Evolutionary conservation across 768 basidiomycete genomes (phyloP), one percentile per base, ranked within the genome.

Genomic region (Pisolithus albus): DNA sequence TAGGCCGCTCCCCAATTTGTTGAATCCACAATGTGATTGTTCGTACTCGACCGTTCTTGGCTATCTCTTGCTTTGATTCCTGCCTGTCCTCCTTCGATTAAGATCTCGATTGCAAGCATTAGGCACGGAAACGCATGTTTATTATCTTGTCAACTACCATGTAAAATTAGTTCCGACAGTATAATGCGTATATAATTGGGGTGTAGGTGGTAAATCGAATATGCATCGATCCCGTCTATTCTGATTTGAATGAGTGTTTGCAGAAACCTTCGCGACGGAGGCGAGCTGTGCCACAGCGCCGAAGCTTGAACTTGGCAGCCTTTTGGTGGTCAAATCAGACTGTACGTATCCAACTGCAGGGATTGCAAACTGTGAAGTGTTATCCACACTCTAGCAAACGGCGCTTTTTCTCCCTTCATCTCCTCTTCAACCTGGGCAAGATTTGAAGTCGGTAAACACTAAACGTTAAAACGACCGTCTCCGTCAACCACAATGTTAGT

Each of bases 101-200:
- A 37, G 44, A 40, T 49, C 52, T 46, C 46, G 18, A 40, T 47
- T 45, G 34, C 41, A 42, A 47, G 53, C 40, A 32, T 43, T 51
- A 54, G 40, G 34, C 28, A 44, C 44, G 32, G 36, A 36, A 47
- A 43, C 36, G 42, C 52, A 54, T 44, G 48, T 46, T 46, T 34
- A 16, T 46, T 30, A 16, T 30, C 24, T 64, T 61, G 67, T 56
- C 59, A 68, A 56, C 63, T 68, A 69, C 61, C 57, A 49, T 67
- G 65, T 67, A 67, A 58, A 49, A 59, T 28, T 68, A 67, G 16
- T 67, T 67, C 30, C 49, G 45, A n/a, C 28, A 46, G 46, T 30
- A 46, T 46, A 46, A 11, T 46, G 18, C 30, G 48, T 49, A 49
- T 39, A 49, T 49, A 39, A 39, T 39, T n/a, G 24, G 48, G 37